These are phyloP conservation scores for Dioscorea zingiberensis DNA, from an alignment of 106 monocot genomes.

Conservation along the genomic window DNA sequence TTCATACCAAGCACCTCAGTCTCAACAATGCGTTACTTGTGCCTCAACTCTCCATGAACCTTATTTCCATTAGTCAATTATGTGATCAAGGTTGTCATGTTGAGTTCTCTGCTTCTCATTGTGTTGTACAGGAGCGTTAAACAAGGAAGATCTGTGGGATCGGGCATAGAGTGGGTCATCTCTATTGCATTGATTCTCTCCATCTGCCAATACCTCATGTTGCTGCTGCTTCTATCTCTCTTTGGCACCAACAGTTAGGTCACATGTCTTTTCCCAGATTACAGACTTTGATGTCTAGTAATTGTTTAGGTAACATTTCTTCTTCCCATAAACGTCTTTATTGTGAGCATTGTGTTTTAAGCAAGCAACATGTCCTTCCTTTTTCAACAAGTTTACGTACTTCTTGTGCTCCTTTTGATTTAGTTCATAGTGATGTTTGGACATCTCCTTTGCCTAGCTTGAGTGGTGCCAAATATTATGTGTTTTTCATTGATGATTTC, in stretches of 20 bases:
- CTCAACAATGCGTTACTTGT: background rate
- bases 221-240: background rate
- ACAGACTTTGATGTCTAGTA: background rate
- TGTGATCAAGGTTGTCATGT: background rate
- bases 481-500: background rate
- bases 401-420: background rate
- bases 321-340: background rate
- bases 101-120: background rate
- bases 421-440: background rate
- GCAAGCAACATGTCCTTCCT: background rate
- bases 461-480: background rate
- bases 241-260: background rate
- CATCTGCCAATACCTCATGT: background rate
- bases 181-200: background rate
- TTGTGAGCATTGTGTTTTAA: background rate
- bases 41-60: conserved; percentile 1
- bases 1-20: background rate
- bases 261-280: conserved; percentile 4
- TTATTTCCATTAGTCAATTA: conserved; percentile 1
- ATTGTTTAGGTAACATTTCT: background rate
- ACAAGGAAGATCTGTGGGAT: conserved; percentile 9
- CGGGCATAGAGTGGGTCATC: background rate
- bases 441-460: background rate
- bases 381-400: background rate
- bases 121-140: conserved; percentile 3